These are phyloP conservation scores for Syncephalis fuscata DNA, from an alignment of 371 early-diverging fungal genomes.

Conservation along the genomic window DNA sequence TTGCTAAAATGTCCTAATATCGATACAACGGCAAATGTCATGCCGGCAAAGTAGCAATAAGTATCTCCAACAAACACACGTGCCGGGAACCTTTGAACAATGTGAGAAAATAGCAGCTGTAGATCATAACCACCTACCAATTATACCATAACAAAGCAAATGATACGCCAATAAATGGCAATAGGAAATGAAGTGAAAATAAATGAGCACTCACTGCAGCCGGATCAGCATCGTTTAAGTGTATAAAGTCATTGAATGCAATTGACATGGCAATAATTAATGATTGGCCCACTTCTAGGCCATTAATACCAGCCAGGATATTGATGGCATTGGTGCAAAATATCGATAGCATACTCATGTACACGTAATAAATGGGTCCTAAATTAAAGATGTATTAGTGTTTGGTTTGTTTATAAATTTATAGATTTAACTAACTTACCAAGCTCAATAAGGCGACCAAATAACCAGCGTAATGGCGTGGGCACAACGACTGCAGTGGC, in stretches of 20 bases:
- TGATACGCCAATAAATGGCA: constrained; percentile 84
- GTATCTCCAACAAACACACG: constrained; percentile 96
- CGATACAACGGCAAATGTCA: constrained; percentile 91
- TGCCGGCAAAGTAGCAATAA: constrained; percentile 96
- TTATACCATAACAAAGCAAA: constrained; percentile 64
- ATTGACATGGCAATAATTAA: constrained; percentile 80
- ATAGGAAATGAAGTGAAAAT: constrained; percentile 69
- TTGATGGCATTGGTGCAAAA: constrained; percentile 98
- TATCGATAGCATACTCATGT: constrained; percentile 72
- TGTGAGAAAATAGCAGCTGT: neutral
- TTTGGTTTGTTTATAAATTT: neutral
- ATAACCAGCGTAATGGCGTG: constrained; percentile 45
- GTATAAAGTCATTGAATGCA: constrained; percentile 53
- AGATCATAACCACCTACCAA: no score
- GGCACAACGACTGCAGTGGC: constrained; percentile 81
- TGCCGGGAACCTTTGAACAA: constrained; percentile 56
- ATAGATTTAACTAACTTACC: constrained; percentile 27
- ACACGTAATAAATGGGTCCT: constrained; percentile 83
- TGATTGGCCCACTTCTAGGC: constrained; percentile 90
- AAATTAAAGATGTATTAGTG: no score
- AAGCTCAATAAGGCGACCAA: constrained; percentile 65
- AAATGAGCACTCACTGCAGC: constrained; percentile 53
- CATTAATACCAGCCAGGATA: constrained; percentile 96
- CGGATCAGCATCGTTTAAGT: constrained; percentile 21
- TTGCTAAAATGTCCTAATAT: constrained; percentile 88